phyloP scores from a whole-genome alignment of 2,329 filamentous ascomycete genomes.

The Talaromyces sp. region DNA sequence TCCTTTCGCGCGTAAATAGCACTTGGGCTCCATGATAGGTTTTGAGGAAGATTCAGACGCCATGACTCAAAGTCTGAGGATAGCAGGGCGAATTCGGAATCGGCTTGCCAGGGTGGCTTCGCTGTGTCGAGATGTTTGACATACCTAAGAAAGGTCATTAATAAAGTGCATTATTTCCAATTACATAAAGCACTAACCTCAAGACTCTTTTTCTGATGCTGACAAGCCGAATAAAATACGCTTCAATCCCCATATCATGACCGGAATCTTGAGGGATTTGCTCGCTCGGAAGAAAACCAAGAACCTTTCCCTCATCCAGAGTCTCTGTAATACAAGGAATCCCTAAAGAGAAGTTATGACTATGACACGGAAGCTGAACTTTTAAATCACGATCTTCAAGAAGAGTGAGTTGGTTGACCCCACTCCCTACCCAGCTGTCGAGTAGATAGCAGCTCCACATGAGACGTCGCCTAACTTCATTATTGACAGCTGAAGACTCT shows the following conservation, averaged over 20 bases:
- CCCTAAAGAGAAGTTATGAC: slow-evolving; percentile 28
- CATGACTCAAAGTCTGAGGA: slow-evolving; percentile 46
- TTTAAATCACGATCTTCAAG: slow-evolving; percentile 29
- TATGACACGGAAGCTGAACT: slow-evolving; percentile 27
- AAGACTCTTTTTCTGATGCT: slow-evolving; percentile 18
- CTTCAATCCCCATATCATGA: slow-evolving; percentile 22
- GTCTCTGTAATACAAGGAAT: slow-evolving; percentile 27
- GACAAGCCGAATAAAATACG: slow-evolving; percentile 22
- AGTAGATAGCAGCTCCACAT: slow-evolving; percentile 34
- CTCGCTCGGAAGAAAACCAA: slow-evolving; percentile 16
- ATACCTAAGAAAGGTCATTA: slow-evolving; percentile 28
- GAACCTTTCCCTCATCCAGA: slow-evolving; percentile 21
- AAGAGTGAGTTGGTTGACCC: slow-evolving; percentile 31
- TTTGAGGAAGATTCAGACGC: slow-evolving; percentile 48
- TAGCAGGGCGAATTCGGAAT: slow-evolving; percentile 48
- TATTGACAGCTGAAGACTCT: slow-evolving; percentile 16
- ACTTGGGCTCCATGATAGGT: slow-evolving; percentile 48
- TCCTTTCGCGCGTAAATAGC: slow-evolving; percentile 53
- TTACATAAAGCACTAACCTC: slow-evolving; percentile 2
- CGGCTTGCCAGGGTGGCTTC: slow-evolving; percentile 48
- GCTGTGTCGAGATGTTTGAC: slow-evolving; percentile 47
- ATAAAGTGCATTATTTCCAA: background rate
- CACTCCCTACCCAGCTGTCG: slow-evolving; percentile 30
- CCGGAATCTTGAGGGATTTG: slow-evolving; percentile 6
- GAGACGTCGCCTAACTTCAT: slow-evolving; percentile 27